Evolutionary conservation across 2,329 filamentous ascomycete genomes (phyloP), one percentile per base, ranked within the genome.

Genomic region (Fulvia fulva): DNA sequence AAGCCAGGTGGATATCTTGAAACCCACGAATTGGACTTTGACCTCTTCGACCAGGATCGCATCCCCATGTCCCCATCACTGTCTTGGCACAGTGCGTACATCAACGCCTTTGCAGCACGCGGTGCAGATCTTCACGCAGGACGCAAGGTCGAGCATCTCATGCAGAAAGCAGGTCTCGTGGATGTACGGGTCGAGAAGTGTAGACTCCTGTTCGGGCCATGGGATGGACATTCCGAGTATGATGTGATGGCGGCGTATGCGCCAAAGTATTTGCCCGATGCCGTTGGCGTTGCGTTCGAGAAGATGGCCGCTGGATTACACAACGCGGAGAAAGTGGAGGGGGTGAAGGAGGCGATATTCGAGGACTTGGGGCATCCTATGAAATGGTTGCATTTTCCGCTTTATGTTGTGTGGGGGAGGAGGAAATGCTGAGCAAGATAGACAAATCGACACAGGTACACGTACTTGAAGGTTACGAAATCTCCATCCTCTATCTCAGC

Each of bases 1-100:
- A 58, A 51, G 25, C 62, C 62, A 9, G 58, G 55, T 11, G 60
- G 58, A 16, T 63, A 53, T 55, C 32, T 58, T 5, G 62, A 64
- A 50, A 19, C 57, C 2, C 62, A 64, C 16, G 62, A 64, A 44
- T 1, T 37, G 9, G 45, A 56, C 1, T 26, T 46, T 9, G 41
- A 16, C 9, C 22, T 45, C 23, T 43, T 14, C 26, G 19, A 22
- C 7, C 22, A 30, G 12, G 23, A 30, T 8, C 30, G 22, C 32
- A 23, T 6, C 1, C 16, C 11, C 7, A n/a, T 53, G 9, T 16
- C 23, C 2, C 34, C 45, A 8, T 25, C 32, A 6, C 34, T 32
- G 23, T 26, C 6, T 5, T 43, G 22, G 23, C 44, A 44, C 16
- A 19, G 19, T 5, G 12, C 22, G 12, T 34, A 45, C 11, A 11